Evolutionary conservation across 148 eudicot species (phyloP).

Genomic region (Diospyros kaki): DNA sequence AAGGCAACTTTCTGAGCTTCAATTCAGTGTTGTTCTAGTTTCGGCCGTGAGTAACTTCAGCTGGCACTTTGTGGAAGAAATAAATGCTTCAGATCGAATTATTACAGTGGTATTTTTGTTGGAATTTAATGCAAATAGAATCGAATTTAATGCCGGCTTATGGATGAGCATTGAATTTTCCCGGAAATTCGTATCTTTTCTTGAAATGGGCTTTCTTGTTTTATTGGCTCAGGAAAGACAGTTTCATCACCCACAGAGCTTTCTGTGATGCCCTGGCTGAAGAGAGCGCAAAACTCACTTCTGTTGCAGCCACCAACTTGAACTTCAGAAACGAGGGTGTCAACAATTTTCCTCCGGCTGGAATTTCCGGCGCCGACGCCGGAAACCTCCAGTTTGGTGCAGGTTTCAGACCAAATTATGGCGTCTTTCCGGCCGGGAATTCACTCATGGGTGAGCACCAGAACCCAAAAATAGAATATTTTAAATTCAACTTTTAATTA

Average conservation of each 20-base stretch:
- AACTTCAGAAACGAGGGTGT: slow-evolving; percentile 43
- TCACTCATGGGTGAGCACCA: slow-evolving; percentile 24
- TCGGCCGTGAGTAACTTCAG: neutral
- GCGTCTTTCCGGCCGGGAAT: slow-evolving; percentile 26
- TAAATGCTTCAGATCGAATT: slow-evolving; percentile 5
- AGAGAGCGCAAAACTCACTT: slow-evolving; percentile 56
- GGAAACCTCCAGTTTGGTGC: slow-evolving; percentile 35
- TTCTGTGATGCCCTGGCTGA: slow-evolving; percentile 94
- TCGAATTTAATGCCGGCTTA: slow-evolving; percentile 7
- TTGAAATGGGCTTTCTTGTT: neutral
- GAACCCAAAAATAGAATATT: slow-evolving; percentile 24
- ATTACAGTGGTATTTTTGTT: neutral
- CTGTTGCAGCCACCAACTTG: slow-evolving; percentile 37
- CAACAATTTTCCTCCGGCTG: slow-evolving; percentile 20
- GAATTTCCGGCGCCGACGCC: slow-evolving; percentile 14
- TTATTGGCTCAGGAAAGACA: slow-evolving; percentile 66
- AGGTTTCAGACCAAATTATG: slow-evolving; percentile 35
- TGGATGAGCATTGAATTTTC: neutral
- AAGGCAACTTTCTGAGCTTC: no score
- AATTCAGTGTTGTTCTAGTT: neutral
- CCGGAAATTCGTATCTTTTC: neutral
- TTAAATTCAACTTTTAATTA: neutral
- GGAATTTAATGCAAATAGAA: neutral
- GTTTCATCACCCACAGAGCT: slow-evolving; percentile 94
- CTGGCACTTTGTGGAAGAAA: neutral